Evolutionary conservation across 2,329 filamentous ascomycete genomes (phyloP).

Genomic region (Talaromyces sp.): DNA sequence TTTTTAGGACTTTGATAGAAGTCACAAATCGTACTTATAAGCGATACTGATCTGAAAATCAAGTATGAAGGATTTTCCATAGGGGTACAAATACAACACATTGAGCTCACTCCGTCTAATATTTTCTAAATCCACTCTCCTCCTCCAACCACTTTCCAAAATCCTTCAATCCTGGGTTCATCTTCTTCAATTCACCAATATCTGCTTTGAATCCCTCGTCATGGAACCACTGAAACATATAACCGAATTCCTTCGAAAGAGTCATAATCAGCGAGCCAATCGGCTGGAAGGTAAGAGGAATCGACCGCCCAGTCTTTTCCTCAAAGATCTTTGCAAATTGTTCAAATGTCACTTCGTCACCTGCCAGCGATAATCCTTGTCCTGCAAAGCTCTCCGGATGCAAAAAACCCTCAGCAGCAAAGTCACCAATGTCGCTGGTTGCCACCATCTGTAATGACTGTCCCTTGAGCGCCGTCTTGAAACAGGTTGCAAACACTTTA

Average conservation of each 20-base stretch:
- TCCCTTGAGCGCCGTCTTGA: slow-evolving; percentile 40
- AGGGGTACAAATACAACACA: not conserved
- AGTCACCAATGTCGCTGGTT: slow-evolving; percentile 50
- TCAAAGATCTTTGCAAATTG: slow-evolving; percentile 47
- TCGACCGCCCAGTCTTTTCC: slow-evolving; percentile 42
- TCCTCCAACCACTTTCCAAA: slow-evolving; percentile 49
- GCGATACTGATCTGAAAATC: not conserved
- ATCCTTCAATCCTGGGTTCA: slow-evolving; percentile 46
- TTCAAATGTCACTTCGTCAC: slow-evolving; percentile 50
- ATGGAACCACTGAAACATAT: slow-evolving; percentile 53
- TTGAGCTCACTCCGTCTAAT: not conserved
- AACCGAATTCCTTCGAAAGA: slow-evolving; percentile 42
- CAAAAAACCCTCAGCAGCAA: slow-evolving; percentile 50
- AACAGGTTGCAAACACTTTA: slow-evolving; percentile 46
- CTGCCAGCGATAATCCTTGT: slow-evolving; percentile 48
- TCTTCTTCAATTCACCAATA: slow-evolving; percentile 40
- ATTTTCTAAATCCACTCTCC: slow-evolving; percentile 41
- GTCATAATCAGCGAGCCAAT: slow-evolving; percentile 41
- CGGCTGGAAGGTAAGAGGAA: slow-evolving; percentile 42
- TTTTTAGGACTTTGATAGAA: not conserved
- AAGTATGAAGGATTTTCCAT: no score
- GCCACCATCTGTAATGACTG: slow-evolving; percentile 45
- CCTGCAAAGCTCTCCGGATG: slow-evolving; percentile 45
- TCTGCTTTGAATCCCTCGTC: slow-evolving; percentile 48
- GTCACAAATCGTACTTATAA: not conserved